Evolutionary conservation across 2,329 filamentous ascomycete species (phyloP).

Genomic region (Phyllosticta paracitricarpa): DNA sequence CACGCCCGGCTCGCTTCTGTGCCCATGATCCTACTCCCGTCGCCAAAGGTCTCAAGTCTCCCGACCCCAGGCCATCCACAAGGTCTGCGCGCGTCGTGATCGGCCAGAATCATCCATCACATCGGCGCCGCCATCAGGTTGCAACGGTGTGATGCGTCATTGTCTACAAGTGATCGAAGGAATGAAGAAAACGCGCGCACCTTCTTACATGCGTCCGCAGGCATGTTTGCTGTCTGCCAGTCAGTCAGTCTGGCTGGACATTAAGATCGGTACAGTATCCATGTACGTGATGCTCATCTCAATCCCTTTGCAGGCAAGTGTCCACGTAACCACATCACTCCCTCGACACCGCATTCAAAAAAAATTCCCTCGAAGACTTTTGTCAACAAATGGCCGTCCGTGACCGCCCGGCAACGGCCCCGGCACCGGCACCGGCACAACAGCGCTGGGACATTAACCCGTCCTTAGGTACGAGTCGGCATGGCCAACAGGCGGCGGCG

Average conservation of each 20-base stretch:
- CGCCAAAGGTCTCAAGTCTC: not conserved
- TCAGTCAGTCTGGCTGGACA: not conserved
- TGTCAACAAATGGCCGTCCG: not conserved
- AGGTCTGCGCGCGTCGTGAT: not conserved
- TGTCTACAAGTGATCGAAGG: not conserved
- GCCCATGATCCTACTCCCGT: not conserved
- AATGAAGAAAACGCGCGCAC: not conserved
- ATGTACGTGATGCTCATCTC: not conserved
- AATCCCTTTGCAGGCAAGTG: not conserved
- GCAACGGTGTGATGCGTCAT: not conserved
- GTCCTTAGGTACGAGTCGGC: not conserved
- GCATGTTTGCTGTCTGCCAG: not conserved
- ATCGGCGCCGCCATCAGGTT: not conserved
- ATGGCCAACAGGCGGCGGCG: not conserved
- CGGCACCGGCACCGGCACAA: not conserved
- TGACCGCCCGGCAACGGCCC: not conserved
- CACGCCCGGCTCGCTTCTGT: not conserved
- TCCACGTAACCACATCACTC: not conserved
- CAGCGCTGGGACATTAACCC: not conserved
- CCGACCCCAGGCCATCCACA: not conserved
- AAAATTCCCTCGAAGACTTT: not conserved
- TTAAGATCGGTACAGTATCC: not conserved
- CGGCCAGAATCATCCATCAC: not conserved
- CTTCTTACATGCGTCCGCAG: not conserved
- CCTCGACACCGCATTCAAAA: not conserved